These are phyloP conservation scores for Xylariomycetidae sp. DNA, from an alignment of 2,329 filamentous ascomycete species.

Conservation along the genomic window DNA sequence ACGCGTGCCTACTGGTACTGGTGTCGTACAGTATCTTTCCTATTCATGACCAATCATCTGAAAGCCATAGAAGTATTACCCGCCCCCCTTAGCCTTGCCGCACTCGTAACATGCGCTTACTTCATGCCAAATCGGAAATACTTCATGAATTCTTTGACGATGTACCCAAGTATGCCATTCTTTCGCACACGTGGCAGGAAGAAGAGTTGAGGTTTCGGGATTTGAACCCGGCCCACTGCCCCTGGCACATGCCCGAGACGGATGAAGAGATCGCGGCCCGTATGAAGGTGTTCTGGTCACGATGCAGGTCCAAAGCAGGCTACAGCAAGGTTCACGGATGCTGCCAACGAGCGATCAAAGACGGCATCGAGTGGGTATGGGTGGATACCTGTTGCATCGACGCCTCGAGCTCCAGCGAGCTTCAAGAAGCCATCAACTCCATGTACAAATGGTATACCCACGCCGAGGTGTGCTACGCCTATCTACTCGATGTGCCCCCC, in stretches of 20 bases:
- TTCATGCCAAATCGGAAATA: not conserved
- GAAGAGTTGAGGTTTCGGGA: conserved; percentile 1
- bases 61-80: too few relatives aligned
- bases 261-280: not conserved
- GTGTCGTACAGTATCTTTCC: too few relatives aligned
- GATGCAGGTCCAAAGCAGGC: not conserved
- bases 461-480: not conserved
- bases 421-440: conserved; percentile 2
- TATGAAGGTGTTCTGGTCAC: not conserved
- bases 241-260: not conserved
- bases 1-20: too few relatives aligned
- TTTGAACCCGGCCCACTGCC: not conserved
- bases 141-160: not conserved
- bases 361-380: conserved; percentile 1
- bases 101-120: conserved; percentile 1
- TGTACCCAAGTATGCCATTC: not conserved
- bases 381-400: conserved; percentile 4
- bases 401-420: not conserved
- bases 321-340: conserved; percentile 1
- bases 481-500: conserved; percentile 1
- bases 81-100: too few relatives aligned
- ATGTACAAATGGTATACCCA: conserved; percentile 2
- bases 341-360: not conserved
- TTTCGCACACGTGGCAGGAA: conserved; percentile 1
- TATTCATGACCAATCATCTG: too few relatives aligned